These are phyloP conservation scores for Bremia lactucae DNA, from an alignment of 352 stramenopile genomes.

Conservation along the genomic window DNA sequence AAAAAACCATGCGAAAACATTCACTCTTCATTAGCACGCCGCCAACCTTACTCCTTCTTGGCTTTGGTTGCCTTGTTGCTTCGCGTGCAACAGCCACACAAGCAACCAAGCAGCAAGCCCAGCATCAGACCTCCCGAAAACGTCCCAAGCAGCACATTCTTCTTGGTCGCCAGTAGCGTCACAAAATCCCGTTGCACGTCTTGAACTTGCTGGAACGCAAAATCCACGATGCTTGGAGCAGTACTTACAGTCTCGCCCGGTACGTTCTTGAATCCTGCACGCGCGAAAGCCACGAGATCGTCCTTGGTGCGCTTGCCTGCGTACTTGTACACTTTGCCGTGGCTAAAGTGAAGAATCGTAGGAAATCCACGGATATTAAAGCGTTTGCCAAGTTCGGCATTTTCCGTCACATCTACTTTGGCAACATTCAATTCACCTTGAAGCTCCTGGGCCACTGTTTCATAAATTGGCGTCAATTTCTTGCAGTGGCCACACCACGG, in stretches of 20 bases:
- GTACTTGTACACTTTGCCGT: conserved; percentile 77
- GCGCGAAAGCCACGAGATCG: conserved; percentile 48
- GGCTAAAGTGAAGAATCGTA: conserved; percentile 66
- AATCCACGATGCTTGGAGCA: conserved; percentile 26
- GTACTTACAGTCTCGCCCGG: conserved; percentile 24
- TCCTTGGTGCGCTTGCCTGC: conserved; percentile 40
- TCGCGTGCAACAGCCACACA: conserved; percentile 66
- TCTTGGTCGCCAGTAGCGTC: conserved; percentile 60
- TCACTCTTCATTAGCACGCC: background rate
- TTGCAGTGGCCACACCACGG: conserved; percentile 83
- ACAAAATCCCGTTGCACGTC: conserved; percentile 60
- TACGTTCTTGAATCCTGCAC: conserved; percentile 47
- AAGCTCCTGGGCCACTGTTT: conserved; percentile 75
- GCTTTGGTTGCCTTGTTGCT: conserved; percentile 28
- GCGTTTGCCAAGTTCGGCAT: conserved; percentile 64
- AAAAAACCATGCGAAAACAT: conserved; percentile 4
- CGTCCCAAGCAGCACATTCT: conserved; percentile 69
- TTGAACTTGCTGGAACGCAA: conserved; percentile 26
- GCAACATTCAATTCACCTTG: conserved; percentile 84
- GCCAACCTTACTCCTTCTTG: conserved; percentile 42
- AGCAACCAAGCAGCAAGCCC: conserved; percentile 52
- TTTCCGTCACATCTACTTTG: conserved; percentile 81
- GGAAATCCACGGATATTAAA: conserved; percentile 78
- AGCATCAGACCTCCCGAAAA: conserved; percentile 59
- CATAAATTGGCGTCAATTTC: conserved; percentile 65